A percentile compares a stretch with the other conserved stretches of the same genome.
Evolutionary conservation across 306 rosid species (phyloP).

Genomic region (Cyamopsis tetragonoloba): DNA sequence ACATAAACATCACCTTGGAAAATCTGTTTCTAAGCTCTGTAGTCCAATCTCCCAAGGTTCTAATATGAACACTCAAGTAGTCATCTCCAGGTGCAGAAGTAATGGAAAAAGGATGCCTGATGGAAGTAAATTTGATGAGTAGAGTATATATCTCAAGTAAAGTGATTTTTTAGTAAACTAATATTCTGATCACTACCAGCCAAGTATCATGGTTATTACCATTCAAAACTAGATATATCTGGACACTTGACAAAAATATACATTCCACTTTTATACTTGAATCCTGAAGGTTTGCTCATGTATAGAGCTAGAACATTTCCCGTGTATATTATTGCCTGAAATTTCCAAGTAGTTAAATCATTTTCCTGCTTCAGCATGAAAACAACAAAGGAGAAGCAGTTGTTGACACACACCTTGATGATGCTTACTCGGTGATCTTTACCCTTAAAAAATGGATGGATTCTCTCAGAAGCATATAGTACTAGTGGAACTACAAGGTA

Average conservation of each 20-base stretch:
- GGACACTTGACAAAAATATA: conserved; percentile 86
- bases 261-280: conserved; percentile 90
- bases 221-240: conserved; percentile 76
- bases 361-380: background rate
- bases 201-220: conserved; percentile 41
- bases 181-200: background rate
- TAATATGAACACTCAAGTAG: conserved; percentile 78
- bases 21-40: conserved; percentile 62
- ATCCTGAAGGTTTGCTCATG: conserved; percentile 71
- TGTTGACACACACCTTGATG: conserved; percentile 50
- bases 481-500: conserved; percentile 54
- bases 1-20: conserved; percentile 45
- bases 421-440: conserved; percentile 53
- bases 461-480: conserved; percentile 63
- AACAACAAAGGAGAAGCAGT: background rate
- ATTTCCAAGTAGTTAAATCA: conserved; percentile 26
- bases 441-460: conserved; percentile 37
- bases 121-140: background rate
- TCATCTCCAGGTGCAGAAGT: conserved; percentile 97
- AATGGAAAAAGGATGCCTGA: conserved; percentile 93
- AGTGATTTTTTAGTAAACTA: conserved; percentile 9
- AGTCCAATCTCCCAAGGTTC: conserved; percentile 91
- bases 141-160: background rate
- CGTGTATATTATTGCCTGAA: conserved; percentile 74
- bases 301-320: conserved; percentile 85